Base-by-base conservation (phyloP, 176 grass and related monocot genomes). In the Triticum urartu region DNA sequence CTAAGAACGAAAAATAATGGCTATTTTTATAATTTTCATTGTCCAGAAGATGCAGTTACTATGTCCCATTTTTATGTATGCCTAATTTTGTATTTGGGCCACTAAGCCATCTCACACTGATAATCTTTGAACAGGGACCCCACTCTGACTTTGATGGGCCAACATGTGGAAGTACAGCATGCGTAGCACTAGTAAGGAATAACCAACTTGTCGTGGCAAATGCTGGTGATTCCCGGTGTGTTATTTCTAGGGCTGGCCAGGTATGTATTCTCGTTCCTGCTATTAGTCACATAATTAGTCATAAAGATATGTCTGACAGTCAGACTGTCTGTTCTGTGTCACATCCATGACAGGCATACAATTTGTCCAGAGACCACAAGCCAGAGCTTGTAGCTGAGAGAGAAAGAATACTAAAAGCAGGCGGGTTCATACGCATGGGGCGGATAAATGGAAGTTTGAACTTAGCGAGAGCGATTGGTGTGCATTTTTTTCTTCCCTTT, bases 381-480 rank as follows among this genome's bases (percentile, higher is more conserved):
- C 97, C 97, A 62, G 94, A 96, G 61, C 89, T 93, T 69, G 84
- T 89, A 43, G 90, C 83, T 60, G 97, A 99, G 85, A 93, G 87
- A 88, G 89, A 99, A n/a, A 96, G 97, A 83, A 96, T 99, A 88
- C 68, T 94, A 87, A 99, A 94, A 81, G 97, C 97, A 74, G 97
- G 97, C 20, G 97, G 97, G 8, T 96, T 94, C 90, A 93, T 99
- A 71, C 82, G 91, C 80, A 90, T 84, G 84, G 97, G 97, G 42
- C 87, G 97, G 76, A 81, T 99, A 85, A 99, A 99, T 92, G 94
- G 97, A 90, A 99, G 90, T 92, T 87, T 99, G 77, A 99, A 99
- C 80, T 91, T 99, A 59, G 40, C 94, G 45, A 96, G 97, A 91
- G 97, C 97, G 85, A 99, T 99, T 54, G 94, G 97, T 99, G 59